Evolutionary conservation across 1,284 basidiomycete genomes (phyloP).

Genomic region (Fomitopsis betulina): DNA sequence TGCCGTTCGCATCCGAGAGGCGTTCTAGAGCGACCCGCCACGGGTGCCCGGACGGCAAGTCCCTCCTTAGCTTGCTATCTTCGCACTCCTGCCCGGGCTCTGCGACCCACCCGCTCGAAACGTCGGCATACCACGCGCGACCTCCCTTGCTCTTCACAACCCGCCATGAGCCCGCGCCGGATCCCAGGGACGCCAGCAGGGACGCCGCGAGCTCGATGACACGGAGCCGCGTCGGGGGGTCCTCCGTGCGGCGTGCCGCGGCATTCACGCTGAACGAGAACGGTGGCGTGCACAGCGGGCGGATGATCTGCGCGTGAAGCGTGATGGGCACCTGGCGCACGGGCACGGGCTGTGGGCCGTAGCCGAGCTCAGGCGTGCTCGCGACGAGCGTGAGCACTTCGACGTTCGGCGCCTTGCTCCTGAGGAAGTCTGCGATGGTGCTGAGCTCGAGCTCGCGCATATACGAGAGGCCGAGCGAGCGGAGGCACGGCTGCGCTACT

Average conservation of each 20-base stretch:
- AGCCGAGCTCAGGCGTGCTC: conserved; percentile 74
- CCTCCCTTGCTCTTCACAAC: conserved; percentile 89
- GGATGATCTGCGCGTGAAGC: conserved; percentile 69
- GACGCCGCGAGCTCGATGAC: conserved; percentile 85
- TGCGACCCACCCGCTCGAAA: conserved; percentile 75
- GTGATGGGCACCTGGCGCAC: conserved; percentile 56
- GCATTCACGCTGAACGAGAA: conserved; percentile 54
- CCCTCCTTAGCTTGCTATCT: conserved; percentile 46
- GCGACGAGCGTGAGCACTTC: conserved; percentile 85
- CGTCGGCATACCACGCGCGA: conserved; percentile 93
- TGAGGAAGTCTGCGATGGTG: conserved; percentile 69
- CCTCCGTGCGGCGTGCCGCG: conserved; percentile 27
- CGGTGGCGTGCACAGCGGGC: conserved; percentile 76
- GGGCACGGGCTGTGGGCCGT: conserved; percentile 36
- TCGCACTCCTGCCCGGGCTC: conserved; percentile 16
- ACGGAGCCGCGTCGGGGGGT: conserved; percentile 72
- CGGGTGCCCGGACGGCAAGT: conserved; percentile 59
- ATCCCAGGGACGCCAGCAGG: conserved; percentile 67
- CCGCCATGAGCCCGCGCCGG: conserved; percentile 82
- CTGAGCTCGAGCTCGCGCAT: conserved; percentile 71
- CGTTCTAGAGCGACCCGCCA: conserved; percentile 65
- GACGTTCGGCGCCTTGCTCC: conserved; percentile 66
- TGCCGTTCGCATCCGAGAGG: conserved; percentile 81
- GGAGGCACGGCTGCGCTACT: conserved; percentile 69
- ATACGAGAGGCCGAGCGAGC: conserved; percentile 86